These are phyloP conservation scores for Dryas octopetala DNA, from an alignment of 306 rosid genomes.

Conservation along the genomic window DNA sequence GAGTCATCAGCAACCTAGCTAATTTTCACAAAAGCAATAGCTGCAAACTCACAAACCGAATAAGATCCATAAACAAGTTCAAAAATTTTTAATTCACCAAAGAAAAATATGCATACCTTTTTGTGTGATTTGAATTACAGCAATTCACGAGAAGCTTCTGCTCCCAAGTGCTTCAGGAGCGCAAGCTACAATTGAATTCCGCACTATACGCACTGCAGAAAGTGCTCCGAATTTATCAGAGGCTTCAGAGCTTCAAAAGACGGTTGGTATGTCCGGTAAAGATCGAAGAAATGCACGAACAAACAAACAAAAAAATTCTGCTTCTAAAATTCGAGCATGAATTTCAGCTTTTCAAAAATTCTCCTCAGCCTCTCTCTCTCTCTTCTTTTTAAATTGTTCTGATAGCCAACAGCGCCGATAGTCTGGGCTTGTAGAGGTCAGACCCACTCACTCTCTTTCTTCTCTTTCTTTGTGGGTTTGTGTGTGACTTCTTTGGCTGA, in stretches of 20 bases:
- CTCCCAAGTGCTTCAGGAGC: neutral
- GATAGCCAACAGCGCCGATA: conserved; percentile 15
- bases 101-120: conserved; percentile 10
- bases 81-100: conserved; percentile 9
- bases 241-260: conserved; percentile 6
- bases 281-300: neutral
- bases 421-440: conserved; percentile 29
- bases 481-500: conserved; percentile 33
- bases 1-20: neutral
- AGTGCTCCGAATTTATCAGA: conserved; percentile 20
- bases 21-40: neutral
- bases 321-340: conserved; percentile 20
- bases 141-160: conserved; percentile 10
- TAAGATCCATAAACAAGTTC: too few species aligned
- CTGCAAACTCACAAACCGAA: neutral
- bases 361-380: neutral
- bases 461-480: conserved; percentile 11
- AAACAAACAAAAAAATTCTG: neutral
- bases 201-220: conserved; percentile 20
- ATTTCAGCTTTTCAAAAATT: conserved; percentile 13
- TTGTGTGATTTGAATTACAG: neutral
- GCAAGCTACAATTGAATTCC: neutral
- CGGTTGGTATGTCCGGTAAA: neutral
- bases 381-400: conserved; percentile 18
- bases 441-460: conserved; percentile 25